These are phyloP conservation scores for Metschnikowia henanensis DNA, from an alignment of 805 yeast species.

Conservation along the genomic window DNA sequence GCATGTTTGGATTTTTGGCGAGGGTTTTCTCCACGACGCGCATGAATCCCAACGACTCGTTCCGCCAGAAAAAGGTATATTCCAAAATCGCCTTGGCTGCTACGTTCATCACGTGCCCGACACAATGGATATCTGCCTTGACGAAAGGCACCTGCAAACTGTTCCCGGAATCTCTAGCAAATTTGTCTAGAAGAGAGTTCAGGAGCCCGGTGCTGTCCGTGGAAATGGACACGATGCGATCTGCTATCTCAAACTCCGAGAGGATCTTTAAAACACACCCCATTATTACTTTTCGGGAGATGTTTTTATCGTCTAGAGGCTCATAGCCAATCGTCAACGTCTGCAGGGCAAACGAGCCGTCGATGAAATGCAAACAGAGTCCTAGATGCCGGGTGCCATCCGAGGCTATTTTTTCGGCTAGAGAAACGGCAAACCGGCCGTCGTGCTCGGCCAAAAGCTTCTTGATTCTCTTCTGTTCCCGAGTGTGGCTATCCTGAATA, in stretches of 20 bases:
- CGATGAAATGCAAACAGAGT: not conserved
- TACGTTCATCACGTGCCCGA: not conserved
- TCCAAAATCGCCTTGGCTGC: not conserved
- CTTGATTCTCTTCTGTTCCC: not conserved
- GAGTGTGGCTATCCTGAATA: not conserved
- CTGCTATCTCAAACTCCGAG: not conserved
- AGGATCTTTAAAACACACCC: not conserved
- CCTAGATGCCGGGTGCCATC: not conserved
- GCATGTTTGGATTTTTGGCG: too few relatives aligned
- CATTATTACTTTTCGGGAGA: not conserved
- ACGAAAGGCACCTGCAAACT: not conserved
- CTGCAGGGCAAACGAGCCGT: not conserved
- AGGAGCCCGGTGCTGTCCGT: not conserved
- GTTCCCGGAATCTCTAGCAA: not conserved
- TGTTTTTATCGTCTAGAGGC: not conserved
- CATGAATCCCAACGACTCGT: too few relatives aligned
- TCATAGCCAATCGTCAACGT: not conserved
- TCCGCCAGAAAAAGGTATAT: too few relatives aligned
- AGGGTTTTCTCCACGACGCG: too few relatives aligned
- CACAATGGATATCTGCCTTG: not conserved
- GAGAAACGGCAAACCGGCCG: not conserved
- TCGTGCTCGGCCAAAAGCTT: not conserved
- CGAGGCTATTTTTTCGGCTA: not conserved
- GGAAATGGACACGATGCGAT: slow-evolving; percentile 1
- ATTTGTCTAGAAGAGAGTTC: not conserved